Evolutionary conservation across 1,284 basidiomycete genomes (phyloP).

Genomic region (Ustilago crameri): DNA sequence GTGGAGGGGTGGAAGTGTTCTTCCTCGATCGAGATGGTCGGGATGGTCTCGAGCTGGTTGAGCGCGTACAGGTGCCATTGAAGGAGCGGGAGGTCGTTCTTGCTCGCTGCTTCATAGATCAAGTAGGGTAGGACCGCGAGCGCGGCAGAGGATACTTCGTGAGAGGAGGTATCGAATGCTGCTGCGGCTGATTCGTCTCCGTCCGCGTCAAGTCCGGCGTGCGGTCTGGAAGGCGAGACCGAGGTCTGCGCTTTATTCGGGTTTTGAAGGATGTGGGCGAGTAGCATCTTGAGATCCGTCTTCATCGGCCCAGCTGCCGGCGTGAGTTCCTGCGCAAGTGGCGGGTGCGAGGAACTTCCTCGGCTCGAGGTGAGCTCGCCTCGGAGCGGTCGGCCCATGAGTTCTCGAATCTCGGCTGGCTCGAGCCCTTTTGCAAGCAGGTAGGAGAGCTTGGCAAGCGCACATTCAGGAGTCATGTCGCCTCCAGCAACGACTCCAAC

Average conservation of each 20-base stretch:
- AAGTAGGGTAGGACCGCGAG: conserved; percentile 41
- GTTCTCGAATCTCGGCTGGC: conserved; percentile 76
- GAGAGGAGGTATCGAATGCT: conserved; percentile 30
- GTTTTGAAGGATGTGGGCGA: conserved; percentile 45
- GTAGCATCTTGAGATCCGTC: conserved; percentile 38
- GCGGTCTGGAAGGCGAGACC: background rate
- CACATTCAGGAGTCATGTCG: conserved; percentile 96
- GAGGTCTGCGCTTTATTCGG: conserved; percentile 25
- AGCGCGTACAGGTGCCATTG: conserved; percentile 50
- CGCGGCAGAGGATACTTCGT: conserved; percentile 29
- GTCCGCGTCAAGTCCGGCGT: background rate
- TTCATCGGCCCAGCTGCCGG: conserved; percentile 32
- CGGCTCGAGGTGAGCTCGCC: conserved; percentile 79
- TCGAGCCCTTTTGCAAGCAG: conserved; percentile 85
- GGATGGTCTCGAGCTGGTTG: conserved; percentile 30
- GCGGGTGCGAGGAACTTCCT: conserved; percentile 6
- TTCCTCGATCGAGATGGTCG: conserved; percentile 31
- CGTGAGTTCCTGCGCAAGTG: conserved; percentile 29
- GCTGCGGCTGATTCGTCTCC: conserved; percentile 8
- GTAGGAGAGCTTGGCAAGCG: conserved; percentile 86
- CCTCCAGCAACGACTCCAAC: conserved; percentile 61
- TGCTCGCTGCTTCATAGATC: conserved; percentile 44
- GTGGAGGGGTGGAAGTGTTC: conserved; percentile 43
- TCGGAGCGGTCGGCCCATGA: conserved; percentile 82
- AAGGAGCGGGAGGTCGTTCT: conserved; percentile 38